Evolutionary conservation across 768 basidiomycete species (phyloP).

Genomic region (Rickenella mellea): DNA sequence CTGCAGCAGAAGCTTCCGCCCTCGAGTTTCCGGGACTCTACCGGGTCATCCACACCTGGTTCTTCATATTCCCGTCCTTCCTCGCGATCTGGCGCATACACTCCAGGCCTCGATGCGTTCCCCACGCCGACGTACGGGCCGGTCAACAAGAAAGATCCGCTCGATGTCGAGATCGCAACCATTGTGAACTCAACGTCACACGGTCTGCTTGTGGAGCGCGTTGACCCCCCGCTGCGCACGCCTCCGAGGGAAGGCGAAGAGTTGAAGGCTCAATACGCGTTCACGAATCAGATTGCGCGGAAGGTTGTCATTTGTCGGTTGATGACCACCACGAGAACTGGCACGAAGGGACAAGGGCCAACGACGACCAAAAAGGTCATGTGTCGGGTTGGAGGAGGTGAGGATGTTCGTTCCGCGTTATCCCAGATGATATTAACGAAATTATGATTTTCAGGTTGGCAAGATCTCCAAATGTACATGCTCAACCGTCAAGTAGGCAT

Average conservation of each 20-base stretch:
- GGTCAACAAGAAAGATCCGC: constrained; percentile 62
- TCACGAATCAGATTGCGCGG: constrained; percentile 61
- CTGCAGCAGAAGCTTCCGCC: constrained; percentile 65
- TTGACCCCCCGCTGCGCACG: constrained; percentile 65
- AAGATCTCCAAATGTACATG: constrained; percentile 69
- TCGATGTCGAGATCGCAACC: constrained; percentile 70
- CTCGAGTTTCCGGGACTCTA: constrained; percentile 64
- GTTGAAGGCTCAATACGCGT: constrained; percentile 75
- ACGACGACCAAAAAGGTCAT: constrained; percentile 73
- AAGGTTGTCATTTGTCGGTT: constrained; percentile 75
- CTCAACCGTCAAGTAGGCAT: constrained; percentile 68
- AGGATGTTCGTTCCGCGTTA: constrained; percentile 17
- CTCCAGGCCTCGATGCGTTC: constrained; percentile 44
- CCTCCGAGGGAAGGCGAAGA: constrained; percentile 68
- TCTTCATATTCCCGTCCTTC: constrained; percentile 39
- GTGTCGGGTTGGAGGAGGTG: constrained; percentile 84
- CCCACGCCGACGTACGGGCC: constrained; percentile 58
- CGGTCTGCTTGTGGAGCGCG: constrained; percentile 65
- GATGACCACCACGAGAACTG: constrained; percentile 63
- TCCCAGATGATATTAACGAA: not conserved
- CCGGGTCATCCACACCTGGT: constrained; percentile 38
- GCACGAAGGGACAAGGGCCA: constrained; percentile 26
- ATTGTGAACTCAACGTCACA: constrained; percentile 73
- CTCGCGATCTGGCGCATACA: constrained; percentile 57
- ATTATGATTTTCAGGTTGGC: constrained; percentile 47